Evolutionary conservation across 2,329 filamentous ascomycete species (phyloP).

Genomic region (Microcyclospora tardicrescens): DNA sequence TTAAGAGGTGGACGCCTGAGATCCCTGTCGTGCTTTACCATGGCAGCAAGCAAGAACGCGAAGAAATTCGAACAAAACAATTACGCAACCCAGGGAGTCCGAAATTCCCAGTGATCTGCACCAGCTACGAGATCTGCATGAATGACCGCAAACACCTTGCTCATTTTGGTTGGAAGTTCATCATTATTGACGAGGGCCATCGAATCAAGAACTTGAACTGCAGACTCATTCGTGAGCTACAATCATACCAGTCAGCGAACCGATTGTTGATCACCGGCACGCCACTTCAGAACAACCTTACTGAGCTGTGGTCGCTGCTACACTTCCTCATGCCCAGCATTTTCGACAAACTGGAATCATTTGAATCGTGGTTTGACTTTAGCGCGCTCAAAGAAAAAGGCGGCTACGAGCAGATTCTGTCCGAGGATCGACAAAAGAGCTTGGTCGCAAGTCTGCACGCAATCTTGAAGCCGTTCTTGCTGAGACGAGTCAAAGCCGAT

Average conservation of each 20-base stretch:
- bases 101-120: slow-evolving; percentile 83
- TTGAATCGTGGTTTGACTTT: slow-evolving; percentile 96
- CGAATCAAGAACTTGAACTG: slow-evolving; percentile 96
- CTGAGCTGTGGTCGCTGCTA: slow-evolving; percentile 86
- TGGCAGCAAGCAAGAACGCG: slow-evolving; percentile 66
- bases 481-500: slow-evolving; percentile 82
- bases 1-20: slow-evolving; percentile 74
- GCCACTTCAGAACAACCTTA: slow-evolving; percentile 86
- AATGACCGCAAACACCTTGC: slow-evolving; percentile 71
- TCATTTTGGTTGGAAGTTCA: slow-evolving; percentile 89
- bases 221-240: slow-evolving; percentile 74
- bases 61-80: slow-evolving; percentile 56
- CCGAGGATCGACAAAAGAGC: slow-evolving; percentile 63
- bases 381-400: slow-evolving; percentile 77
- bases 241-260: slow-evolving; percentile 81
- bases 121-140: slow-evolving; percentile 92
- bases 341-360: slow-evolving; percentile 85
- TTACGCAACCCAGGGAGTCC: slow-evolving; percentile 57
- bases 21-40: slow-evolving; percentile 89
- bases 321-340: slow-evolving; percentile 89
- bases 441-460: slow-evolving; percentile 81
- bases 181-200: slow-evolving; percentile 96
- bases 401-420: slow-evolving; percentile 63
- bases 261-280: slow-evolving; percentile 89
- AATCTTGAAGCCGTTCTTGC: slow-evolving; percentile 78